phyloP scores from a whole-genome alignment of 495 filamentous ascomycete genomes.

The Neurospora tetrasperma region DNA sequence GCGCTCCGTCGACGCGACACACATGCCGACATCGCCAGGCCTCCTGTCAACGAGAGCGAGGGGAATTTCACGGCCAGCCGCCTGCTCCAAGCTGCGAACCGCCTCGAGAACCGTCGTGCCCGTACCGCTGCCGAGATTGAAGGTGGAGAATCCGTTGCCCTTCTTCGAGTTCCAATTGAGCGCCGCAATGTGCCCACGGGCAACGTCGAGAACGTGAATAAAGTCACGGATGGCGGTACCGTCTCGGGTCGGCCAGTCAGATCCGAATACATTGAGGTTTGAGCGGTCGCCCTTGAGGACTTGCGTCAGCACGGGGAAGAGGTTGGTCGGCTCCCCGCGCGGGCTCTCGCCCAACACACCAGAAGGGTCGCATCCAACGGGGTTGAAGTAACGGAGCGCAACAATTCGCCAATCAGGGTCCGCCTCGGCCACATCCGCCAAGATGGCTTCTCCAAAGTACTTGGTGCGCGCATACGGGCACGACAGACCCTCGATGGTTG shows the following conservation, averaged over 20 bases:
- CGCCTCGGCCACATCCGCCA: constrained; percentile 49
- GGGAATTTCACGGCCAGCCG: constrained; percentile 12
- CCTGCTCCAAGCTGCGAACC: constrained; percentile 27
- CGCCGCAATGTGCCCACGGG: constrained; percentile 53
- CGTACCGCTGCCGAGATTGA: constrained; percentile 43
- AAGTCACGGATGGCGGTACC: constrained; percentile 70
- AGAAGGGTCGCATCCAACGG: constrained; percentile 54
- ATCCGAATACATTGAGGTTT: constrained; percentile 49
- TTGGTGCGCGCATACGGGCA: constrained; percentile 58
- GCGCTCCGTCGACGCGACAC: constrained; percentile 17
- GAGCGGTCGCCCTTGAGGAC: constrained; percentile 47
- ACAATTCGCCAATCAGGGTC: constrained; percentile 53
- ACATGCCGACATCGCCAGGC: constrained; percentile 20
- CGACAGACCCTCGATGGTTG: constrained; percentile 40
- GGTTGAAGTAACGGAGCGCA: constrained; percentile 59
- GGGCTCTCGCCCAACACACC: constrained; percentile 57
- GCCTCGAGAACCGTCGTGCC: constrained; percentile 45
- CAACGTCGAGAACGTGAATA: constrained; percentile 54
- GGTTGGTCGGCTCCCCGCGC: constrained; percentile 49
- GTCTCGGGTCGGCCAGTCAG: constrained; percentile 55
- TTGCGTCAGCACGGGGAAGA: constrained; percentile 51
- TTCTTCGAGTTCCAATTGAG: constrained; percentile 18
- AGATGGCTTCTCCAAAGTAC: constrained; percentile 55
- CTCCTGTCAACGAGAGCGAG: constrained; percentile 11
- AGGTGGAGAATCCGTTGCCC: constrained; percentile 38